Conservation (phyloP, 1,284 basidiomycete species). For the Cryptococcus sp. region DNA sequence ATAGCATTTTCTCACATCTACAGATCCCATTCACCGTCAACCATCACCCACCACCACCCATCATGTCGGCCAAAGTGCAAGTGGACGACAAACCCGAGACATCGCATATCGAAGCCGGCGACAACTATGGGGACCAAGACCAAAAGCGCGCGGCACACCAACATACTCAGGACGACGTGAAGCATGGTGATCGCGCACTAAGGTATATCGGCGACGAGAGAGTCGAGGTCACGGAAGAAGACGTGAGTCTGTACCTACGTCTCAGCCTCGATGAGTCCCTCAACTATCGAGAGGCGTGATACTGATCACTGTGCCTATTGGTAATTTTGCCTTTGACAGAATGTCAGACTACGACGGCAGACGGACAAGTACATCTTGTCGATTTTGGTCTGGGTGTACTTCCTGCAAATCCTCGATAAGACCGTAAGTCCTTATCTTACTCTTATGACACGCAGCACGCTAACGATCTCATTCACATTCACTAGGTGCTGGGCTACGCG, state of each 20-base stretch:
- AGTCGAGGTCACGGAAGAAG: conserved; percentile 31
- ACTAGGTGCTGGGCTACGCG: conserved; percentile 36
- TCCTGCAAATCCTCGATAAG: conserved; percentile 50
- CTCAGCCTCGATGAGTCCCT: background rate
- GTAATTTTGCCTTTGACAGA: conserved; percentile 11
- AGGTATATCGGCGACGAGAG: conserved; percentile 31
- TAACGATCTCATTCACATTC: background rate
- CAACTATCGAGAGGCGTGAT: background rate
- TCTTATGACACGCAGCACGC: conserved; percentile 12
- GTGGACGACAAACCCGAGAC: conserved; percentile 22
- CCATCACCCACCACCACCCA: background rate
- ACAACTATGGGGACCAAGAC: conserved; percentile 5
- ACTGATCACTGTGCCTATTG: background rate
- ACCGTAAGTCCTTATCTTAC: conserved; percentile 16
- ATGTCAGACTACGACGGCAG: conserved; percentile 27
- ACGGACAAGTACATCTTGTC: conserved; percentile 39
- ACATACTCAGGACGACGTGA: conserved; percentile 14
- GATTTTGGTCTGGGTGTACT: conserved; percentile 46
- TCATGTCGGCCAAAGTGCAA: conserved; percentile 11
- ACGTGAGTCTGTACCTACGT: conserved; percentile 19
- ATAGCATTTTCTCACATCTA: background rate
- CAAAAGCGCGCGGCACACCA: conserved; percentile 4
- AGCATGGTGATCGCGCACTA: conserved; percentile 32
- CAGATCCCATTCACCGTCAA: background rate
- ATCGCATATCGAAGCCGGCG: conserved; percentile 24